phyloP scores from a whole-genome alignment of 768 basidiomycete genomes.

The Suillus subaureus region DNA sequence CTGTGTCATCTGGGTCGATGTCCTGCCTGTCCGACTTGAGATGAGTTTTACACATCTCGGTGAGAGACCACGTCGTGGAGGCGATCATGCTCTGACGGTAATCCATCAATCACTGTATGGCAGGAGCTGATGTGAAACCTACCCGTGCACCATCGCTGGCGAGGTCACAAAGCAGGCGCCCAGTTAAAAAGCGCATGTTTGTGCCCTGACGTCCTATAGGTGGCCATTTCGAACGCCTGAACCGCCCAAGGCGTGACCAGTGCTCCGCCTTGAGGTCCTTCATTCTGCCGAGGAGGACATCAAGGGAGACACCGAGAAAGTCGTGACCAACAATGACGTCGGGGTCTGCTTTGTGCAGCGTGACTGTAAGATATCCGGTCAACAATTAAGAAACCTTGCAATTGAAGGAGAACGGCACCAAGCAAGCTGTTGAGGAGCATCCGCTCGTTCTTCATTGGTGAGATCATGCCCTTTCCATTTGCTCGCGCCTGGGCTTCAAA shows the following conservation, averaged over 20 bases:
- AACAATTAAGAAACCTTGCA: background rate
- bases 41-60: conserved; percentile 94
- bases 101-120: background rate
- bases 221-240: conserved; percentile 84
- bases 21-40: conserved; percentile 87
- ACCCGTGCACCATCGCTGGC: conserved; percentile 95
- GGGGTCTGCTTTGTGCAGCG: conserved; percentile 85
- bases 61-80: conserved; percentile 97
- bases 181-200: conserved; percentile 81
- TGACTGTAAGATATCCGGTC: conserved; percentile 43
- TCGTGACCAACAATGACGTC: conserved; percentile 96
- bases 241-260: conserved; percentile 92
- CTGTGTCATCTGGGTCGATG: conserved; percentile 94
- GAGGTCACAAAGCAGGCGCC: conserved; percentile 88
- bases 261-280: conserved; percentile 88
- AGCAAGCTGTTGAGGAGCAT: conserved; percentile 83
- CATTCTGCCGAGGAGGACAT: conserved; percentile 90
- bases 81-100: conserved; percentile 83
- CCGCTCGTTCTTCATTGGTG: conserved; percentile 78
- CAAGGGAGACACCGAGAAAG: conserved; percentile 86
- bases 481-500: conserved; percentile 73
- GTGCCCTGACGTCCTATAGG: conserved; percentile 78
- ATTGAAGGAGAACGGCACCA: conserved; percentile 40
- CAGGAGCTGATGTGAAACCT: conserved; percentile 18
- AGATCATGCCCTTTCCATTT: conserved; percentile 69